Evolutionary conservation across 306 rosid species (phyloP), one percentile per base, ranked within the genome.

Genomic region (Sindora glabra): DNA sequence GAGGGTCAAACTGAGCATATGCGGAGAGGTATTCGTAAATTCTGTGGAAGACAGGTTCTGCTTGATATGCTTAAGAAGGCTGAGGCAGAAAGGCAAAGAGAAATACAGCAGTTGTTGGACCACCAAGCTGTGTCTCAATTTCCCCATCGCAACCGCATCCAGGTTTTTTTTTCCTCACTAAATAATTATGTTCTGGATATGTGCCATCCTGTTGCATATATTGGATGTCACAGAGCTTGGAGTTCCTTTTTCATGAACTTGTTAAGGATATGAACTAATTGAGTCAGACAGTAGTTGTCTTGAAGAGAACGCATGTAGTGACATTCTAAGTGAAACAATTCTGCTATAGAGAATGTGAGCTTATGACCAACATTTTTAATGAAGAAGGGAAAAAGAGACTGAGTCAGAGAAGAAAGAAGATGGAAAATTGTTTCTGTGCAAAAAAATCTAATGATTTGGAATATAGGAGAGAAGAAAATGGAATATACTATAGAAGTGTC

Each of bases 121-220:
- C 89, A 68, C 40, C 81, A 67, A 37, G 81, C 84, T 3, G 99
- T 94, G 54, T 83, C 99, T 26, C 81, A 75, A 64, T 94, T 94
- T 45, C 75, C 94, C 73, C 99, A 94, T 71, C 96, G 96, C 65
- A 89, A 94, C 70, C 95, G 99, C 65, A 94, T 94, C 66, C 99
- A 92, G 96, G 99, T 92, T 72, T 34, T n/a, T n/a, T n/a, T n/a
- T 71, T 69, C 48, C 51, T 46, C 22, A 6, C 22, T 62, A 16
- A 32, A 27, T 53, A 59, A 27, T 63, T 45, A 40, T 23, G 21
- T 34, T 51, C 54, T 40, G 33, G 23, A 58, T 27, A 12, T 49
- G 11, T 48, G 33, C 47, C 14, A 27, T 53, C 5, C 50, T 49
- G 15, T 49, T 44, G 54, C 39, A 29, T 61, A 19, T 34, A 25